Evolutionary conservation across 2,329 filamentous ascomycete genomes (phyloP).

Genomic region (Aspergillus luchuensis): DNA sequence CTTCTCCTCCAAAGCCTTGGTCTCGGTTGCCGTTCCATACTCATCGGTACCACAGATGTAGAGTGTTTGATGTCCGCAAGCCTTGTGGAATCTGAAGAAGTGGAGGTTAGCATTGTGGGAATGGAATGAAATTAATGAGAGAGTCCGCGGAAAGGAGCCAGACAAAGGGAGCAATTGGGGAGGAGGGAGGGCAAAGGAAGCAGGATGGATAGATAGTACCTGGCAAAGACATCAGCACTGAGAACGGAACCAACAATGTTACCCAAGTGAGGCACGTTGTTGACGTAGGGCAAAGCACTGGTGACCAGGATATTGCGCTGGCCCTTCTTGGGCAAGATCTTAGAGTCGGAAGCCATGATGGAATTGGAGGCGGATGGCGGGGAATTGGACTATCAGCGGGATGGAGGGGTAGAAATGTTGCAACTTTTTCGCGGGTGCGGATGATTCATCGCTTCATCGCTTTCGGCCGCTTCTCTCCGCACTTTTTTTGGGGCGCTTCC

Average conservation of each 20-base stretch:
- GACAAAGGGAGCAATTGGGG: conserved; percentile 61
- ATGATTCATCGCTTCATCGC: conserved; percentile 23
- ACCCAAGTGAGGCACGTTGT: conserved; percentile 79
- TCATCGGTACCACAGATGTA: conserved; percentile 90
- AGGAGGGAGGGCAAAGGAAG: conserved; percentile 56
- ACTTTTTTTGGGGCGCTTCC: conserved; percentile 34
- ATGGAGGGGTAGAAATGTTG: conserved; percentile 10
- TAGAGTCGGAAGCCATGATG: conserved; percentile 33
- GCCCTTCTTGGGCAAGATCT: conserved; percentile 66
- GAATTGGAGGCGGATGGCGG: conserved; percentile 18
- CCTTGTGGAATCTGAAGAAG: conserved; percentile 68
- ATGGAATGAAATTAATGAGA: neutral
- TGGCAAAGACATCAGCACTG: conserved; percentile 80
- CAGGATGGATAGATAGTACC: conserved; percentile 36
- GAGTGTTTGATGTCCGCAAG: conserved; percentile 75
- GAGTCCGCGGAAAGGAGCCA: neutral
- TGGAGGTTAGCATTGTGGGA: conserved; percentile 18
- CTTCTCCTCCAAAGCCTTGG: conserved; percentile 87
- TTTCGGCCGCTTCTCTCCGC: neutral
- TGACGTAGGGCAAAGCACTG: conserved; percentile 85
- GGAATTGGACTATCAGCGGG: conserved; percentile 16
- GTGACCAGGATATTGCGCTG: conserved; percentile 90
- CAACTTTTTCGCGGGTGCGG: conserved; percentile 17
- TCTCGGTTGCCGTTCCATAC: conserved; percentile 95
- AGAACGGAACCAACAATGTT: conserved; percentile 87